Percentiles rank a stretch among this genome's conserved stretches.
Conservation (phyloP, 345 rosid genomes). For the Combretum micranthum region DNA sequence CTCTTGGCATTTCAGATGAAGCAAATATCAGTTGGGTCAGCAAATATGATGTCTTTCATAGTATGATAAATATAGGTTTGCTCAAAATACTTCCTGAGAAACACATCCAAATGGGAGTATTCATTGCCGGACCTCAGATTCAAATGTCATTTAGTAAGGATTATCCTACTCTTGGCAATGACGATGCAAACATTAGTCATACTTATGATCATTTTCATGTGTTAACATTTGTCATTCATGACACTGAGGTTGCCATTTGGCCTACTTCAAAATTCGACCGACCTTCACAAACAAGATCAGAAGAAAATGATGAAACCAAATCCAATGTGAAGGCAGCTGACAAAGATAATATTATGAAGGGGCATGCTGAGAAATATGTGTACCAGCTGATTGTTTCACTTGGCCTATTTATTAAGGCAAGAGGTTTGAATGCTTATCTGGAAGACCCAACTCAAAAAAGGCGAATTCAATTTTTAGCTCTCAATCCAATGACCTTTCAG, state of each 20-base stretch:
- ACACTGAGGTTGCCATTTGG: constrained; percentile 56
- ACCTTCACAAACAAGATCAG: constrained; percentile 22
- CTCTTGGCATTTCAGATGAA: constrained; percentile 19
- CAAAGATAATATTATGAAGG: constrained; percentile 35
- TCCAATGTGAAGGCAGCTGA: constrained; percentile 37
- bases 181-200: constrained; percentile 17
- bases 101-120: constrained; percentile 55
- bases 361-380: constrained; percentile 46
- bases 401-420: constrained; percentile 38
- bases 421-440: constrained; percentile 58
- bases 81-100: constrained; percentile 56
- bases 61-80: constrained; percentile 35
- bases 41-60: constrained; percentile 27
- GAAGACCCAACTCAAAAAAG: constrained; percentile 36
- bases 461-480: constrained; percentile 33
- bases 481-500: constrained; percentile 57
- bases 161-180: constrained; percentile 18
- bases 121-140: constrained; percentile 65
- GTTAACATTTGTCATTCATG: constrained; percentile 54
- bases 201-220: constrained; percentile 29
- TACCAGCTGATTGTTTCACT: constrained; percentile 46
- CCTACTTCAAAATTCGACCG: constrained; percentile 44
- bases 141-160: constrained; percentile 38
- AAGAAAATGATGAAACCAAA: constrained; percentile 32
- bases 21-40: constrained; percentile 27